Evolutionary conservation across 306 rosid species (phyloP).

Genomic region (Pterocarpus macrocarpus): DNA sequence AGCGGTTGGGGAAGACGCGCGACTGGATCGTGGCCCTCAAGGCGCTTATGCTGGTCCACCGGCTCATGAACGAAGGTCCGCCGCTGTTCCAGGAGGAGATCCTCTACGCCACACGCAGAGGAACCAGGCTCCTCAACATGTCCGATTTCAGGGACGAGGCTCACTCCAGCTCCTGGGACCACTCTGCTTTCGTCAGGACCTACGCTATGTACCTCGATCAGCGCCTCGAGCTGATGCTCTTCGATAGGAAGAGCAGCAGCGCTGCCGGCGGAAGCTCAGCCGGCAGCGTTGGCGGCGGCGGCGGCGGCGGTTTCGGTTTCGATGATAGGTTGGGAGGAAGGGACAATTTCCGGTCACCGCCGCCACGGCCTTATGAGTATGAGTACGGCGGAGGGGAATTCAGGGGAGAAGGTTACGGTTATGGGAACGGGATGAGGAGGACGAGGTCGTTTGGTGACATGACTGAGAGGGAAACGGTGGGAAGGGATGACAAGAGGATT

Average conservation of each 20-base stretch:
- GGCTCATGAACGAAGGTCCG: constrained; percentile 84
- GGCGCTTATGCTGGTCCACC: constrained; percentile 76
- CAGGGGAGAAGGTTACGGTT: constrained; percentile 54
- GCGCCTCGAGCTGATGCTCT: constrained; percentile 79
- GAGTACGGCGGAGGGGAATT: constrained; percentile 60
- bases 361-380: constrained; percentile 69
- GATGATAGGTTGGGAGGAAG: constrained; percentile 68
- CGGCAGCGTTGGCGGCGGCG: neutral
- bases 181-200: constrained; percentile 88
- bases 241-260: constrained; percentile 61
- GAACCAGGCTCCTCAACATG: constrained; percentile 87
- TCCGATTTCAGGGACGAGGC: constrained; percentile 96
- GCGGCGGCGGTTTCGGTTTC: constrained; percentile 31
- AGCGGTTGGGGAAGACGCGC: constrained; percentile 89
- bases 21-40: constrained; percentile 98
- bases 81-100: constrained; percentile 88
- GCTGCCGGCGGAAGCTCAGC: neutral
- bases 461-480: constrained; percentile 57
- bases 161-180: constrained; percentile 98
- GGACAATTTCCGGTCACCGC: constrained; percentile 84
- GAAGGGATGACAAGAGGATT: constrained; percentile 59
- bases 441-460: constrained; percentile 91
- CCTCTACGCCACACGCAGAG: constrained; percentile 86
- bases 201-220: constrained; percentile 93
- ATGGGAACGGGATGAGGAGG: constrained; percentile 75